Evolutionary conservation across 1,284 basidiomycete species (phyloP).

Genomic region (Cutaneotrichosporon arboriforme): DNA sequence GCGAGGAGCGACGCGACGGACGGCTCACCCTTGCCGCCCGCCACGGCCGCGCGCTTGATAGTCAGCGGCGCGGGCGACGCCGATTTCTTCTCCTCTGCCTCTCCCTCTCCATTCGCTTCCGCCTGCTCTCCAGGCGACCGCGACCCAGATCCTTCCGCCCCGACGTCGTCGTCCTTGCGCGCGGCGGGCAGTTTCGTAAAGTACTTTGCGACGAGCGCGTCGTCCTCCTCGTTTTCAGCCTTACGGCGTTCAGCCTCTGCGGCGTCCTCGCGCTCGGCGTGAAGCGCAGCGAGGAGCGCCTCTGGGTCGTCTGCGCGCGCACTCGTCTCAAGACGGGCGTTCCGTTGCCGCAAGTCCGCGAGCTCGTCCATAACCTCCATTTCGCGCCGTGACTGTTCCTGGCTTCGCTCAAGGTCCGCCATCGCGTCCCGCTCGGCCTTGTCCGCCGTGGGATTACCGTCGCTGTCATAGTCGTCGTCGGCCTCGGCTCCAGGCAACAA

Average conservation of each 20-base stretch:
- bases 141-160: too few relatives aligned
- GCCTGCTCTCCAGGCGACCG: too few relatives aligned
- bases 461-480: slow-evolving; percentile 54
- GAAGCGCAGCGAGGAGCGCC: slow-evolving; percentile 34
- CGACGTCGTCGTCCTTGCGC: too few relatives aligned
- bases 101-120: background rate
- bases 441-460: slow-evolving; percentile 54
- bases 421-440: slow-evolving; percentile 69
- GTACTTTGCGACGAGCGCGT: slow-evolving; percentile 74
- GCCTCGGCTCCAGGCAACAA: slow-evolving; percentile 44
- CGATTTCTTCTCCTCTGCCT: slow-evolving; percentile 1
- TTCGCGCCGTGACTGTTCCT: slow-evolving; percentile 85
- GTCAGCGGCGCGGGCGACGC: slow-evolving; percentile 49
- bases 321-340: slow-evolving; percentile 81
- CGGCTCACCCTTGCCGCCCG: slow-evolving; percentile 52
- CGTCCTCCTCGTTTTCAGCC: slow-evolving; percentile 81
- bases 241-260: slow-evolving; percentile 52
- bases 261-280: slow-evolving; percentile 48
- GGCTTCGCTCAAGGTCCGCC: slow-evolving; percentile 90
- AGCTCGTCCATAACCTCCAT: slow-evolving; percentile 98
- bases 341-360: slow-evolving; percentile 77
- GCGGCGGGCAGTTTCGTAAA: slow-evolving; percentile 62
- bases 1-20: slow-evolving; percentile 65
- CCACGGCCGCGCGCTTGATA: slow-evolving; percentile 61
- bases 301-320: slow-evolving; percentile 52